Evolutionary conservation across 176 grass and related monocot genomes (phyloP), one percentile per base, ranked within the genome.

Genomic region (Oropetium thomaeum): DNA sequence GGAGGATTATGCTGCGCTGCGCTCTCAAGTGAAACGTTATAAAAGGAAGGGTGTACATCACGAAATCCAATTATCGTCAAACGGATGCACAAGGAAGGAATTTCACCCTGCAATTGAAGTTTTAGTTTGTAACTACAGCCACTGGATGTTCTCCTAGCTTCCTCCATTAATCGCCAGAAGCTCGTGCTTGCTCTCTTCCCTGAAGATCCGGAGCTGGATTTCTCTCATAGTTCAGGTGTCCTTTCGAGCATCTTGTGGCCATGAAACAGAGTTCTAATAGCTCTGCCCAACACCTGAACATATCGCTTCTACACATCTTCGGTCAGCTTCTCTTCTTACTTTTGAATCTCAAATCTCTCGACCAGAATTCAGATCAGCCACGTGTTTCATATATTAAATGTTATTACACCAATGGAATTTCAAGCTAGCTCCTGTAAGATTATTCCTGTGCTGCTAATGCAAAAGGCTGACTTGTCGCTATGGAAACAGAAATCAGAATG

Each of bases 261-360:
- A 72, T 72, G 79, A 81, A 43, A 72, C 32, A 53, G 2, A 72
- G 23, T 64, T 37, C 58, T 41, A 60, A 23, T 53, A 23, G 7
- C n/a, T 53, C 51, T 9, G 1, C 42, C 0, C 43, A 81, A 38
- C 79, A 28, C 31, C 23, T 7, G 26, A 63, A 72, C 43, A 39
- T 81, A 15, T 81, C 58, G 1, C 23, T 72, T 12, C 65, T 81
- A 11, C 33, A 32, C 11, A 30, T 72, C 39, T 81, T 81, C 43
- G 79, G 79, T 81, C 23, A 45, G 79, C 43, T 26, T 62, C 22
- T 52, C 29, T 68, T 40, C 79, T 27, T 25, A 53, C 17, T 34
- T 64, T 10, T 53, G n/a, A 53, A 3, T 53, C 2, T 53, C 51
- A 10, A 42, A 6, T 22, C 7, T 2, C 8, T 7, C n/a, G 7